phyloP scores from a whole-genome alignment of 305 asterid species.

The Petunia hybrid region DNA sequence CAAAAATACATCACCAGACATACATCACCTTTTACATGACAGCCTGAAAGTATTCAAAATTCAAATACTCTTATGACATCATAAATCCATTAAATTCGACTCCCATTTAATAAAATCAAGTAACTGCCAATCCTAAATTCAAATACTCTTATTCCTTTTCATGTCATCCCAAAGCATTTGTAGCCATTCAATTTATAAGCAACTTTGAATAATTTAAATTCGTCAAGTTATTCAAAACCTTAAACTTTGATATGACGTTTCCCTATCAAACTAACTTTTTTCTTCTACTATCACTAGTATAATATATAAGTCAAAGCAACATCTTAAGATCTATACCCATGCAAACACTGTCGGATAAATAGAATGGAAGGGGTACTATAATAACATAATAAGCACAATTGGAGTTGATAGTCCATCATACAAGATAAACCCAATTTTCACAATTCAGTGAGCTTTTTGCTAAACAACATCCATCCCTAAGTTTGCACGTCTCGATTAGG shows the following conservation, averaged over 20 bases:
- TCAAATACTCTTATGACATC: slow-evolving; percentile 24
- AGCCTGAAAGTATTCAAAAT: not conserved
- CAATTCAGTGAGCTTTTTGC: not conserved
- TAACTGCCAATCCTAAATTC: not conserved
- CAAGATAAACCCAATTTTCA: not conserved
- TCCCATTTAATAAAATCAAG: not conserved
- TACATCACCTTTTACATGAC: not conserved
- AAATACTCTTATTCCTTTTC: not conserved
- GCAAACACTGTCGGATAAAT: not conserved
- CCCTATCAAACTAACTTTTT: not conserved
- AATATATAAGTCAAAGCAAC: not conserved
- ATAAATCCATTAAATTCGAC: not conserved
- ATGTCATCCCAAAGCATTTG: not conserved
- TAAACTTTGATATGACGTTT: not conserved
- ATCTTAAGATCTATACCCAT: not conserved
- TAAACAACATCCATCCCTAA: not conserved
- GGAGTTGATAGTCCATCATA: not conserved
- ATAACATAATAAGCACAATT: not conserved
- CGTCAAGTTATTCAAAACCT: not conserved
- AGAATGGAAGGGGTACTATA: not conserved
- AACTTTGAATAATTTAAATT: not conserved
- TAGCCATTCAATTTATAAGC: not conserved
- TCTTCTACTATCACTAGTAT: not conserved
- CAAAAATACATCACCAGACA: not conserved
- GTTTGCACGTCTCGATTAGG: not conserved